A percentile compares a stretch with the other conserved stretches of the same genome.
These are phyloP conservation scores for Aegilops sharonensis DNA, from an alignment of 176 grass and related monocot species.

Conservation along the genomic window DNA sequence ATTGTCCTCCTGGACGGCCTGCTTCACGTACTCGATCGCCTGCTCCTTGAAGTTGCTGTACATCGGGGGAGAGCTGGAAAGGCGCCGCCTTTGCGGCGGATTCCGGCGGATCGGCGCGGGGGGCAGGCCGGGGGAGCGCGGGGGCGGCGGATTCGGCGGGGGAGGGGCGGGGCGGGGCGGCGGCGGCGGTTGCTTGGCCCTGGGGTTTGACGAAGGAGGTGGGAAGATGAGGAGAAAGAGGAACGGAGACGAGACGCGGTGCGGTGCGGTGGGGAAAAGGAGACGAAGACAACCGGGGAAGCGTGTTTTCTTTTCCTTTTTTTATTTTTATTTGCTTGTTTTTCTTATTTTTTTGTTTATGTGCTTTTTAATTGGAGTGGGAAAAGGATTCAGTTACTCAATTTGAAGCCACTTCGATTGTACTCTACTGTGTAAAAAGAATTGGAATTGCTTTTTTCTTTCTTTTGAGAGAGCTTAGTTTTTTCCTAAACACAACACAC, in stretches of 20 bases:
- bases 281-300: slow-evolving; percentile 1
- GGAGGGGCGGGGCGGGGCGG: not conserved
- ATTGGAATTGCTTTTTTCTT: not conserved
- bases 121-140: not conserved
- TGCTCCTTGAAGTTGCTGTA: slow-evolving; percentile 99
- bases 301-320: slow-evolving; percentile 29
- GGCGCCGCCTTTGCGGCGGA: slow-evolving; percentile 41
- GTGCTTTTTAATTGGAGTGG: not conserved
- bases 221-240: slow-evolving; percentile 35
- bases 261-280: not conserved
- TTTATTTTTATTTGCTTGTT: not conserved
- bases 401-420: not conserved
- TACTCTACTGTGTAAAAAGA: too few species aligned
- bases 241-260: slow-evolving; percentile 38
- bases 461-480: not conserved
- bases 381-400: not conserved
- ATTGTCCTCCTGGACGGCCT: slow-evolving; percentile 98
- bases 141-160: slow-evolving; percentile 3
- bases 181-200: slow-evolving; percentile 44
- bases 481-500: too few species aligned
- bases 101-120: slow-evolving; percentile 32
- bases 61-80: slow-evolving; percentile 41
- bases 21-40: slow-evolving; percentile 99
- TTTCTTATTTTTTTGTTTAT: too few species aligned
- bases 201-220: slow-evolving; percentile 54